Conservation (phyloP, 139 green algal genomes). For the Volvox africanus region DNA sequence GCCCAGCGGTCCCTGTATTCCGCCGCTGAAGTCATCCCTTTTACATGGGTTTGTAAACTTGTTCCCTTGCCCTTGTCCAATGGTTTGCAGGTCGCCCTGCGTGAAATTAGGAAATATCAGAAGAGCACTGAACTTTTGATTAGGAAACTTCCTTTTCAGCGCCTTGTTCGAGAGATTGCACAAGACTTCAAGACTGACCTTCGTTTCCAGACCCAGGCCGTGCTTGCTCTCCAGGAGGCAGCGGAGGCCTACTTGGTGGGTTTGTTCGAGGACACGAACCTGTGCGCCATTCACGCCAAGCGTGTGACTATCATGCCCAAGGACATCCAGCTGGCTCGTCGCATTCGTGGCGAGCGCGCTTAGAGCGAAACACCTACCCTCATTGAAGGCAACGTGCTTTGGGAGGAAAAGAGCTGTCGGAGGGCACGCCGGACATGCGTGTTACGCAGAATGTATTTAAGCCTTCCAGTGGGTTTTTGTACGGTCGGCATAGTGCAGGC, state of each 20-base stretch:
- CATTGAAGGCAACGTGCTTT: too few relatives aligned
- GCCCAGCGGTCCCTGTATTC: too few relatives aligned
- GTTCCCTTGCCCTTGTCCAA: too few relatives aligned
- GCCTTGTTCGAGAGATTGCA: slow-evolving; percentile 62
- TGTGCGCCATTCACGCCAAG: slow-evolving; percentile 92
- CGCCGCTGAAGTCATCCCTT: too few relatives aligned
- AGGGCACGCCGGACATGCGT: too few relatives aligned
- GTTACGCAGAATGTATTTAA: too few relatives aligned
- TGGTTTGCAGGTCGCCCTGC: slow-evolving; percentile 70
- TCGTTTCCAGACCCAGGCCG: slow-evolving; percentile 28
- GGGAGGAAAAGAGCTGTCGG: too few relatives aligned
- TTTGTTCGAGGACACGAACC: slow-evolving; percentile 98
- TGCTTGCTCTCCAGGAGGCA: slow-evolving; percentile 43
- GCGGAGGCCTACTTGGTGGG: slow-evolving; percentile 93
- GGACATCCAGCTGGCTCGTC: slow-evolving; percentile 94
- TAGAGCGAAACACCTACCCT: not conserved
- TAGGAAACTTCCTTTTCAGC: slow-evolving; percentile 96
- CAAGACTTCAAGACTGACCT: slow-evolving; percentile 68
- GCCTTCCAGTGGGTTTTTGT: too few relatives aligned
- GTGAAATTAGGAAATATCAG: slow-evolving; percentile 94
- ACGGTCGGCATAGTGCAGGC: too few relatives aligned
- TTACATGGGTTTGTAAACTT: too few relatives aligned
- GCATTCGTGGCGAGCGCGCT: slow-evolving; percentile 76
- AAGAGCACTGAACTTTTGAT: slow-evolving; percentile 95
- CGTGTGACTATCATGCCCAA: slow-evolving; percentile 95